Base-by-base conservation (phyloP, 2,329 filamentous ascomycete genomes). In the Gyromitra esculenta region DNA sequence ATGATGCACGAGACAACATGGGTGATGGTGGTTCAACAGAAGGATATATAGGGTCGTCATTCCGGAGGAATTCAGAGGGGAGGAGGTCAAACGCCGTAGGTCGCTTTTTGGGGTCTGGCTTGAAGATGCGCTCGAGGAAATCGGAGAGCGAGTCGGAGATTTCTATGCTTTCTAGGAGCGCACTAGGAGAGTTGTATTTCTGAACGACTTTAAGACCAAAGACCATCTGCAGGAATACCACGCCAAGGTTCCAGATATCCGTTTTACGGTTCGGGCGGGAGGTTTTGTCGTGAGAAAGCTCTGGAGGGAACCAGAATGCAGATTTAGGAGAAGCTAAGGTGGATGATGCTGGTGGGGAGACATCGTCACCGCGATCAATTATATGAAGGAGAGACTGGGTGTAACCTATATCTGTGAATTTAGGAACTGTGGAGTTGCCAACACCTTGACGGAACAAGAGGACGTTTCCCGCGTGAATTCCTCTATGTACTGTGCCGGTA, bases 221-320 rank as follows among this genome's bases (percentile, higher is more conserved):
- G 2, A 96, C 88, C 93, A 98, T 97, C 82, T 99, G 95, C 50
- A 97, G 84, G 80, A 97, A 92, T 4, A 97, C 88, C 39, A 97
- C 89, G 3, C 96, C 96, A 81, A 99, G 90, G 79, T 97, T 92
- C 96, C 96, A 99, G 7, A 98, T 89, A 82, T 98, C 96, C 0
- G 93, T 93, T 83, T 97, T 97, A 81, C 88, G 88, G 0, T 88
- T 90, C 84, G 91, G 67, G 83, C 83, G 48, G 83, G 86, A 39
- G 87, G 87, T 37, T 88, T 90, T 75, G 86, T 87, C 60, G 85
- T 87, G 39, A 88, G 88, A 65, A 31, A 94, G 87, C 83, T 97
- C 94, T 0, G 94, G 92, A 0, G 94, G 90, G 5, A 92, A 84
- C 94, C 94, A 97, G 79, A 93, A 93, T 0, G 91, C 90, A 15